Evolutionary conservation across 257 asterid genomes (phyloP).

Genomic region (Rubia yunnanensis): DNA sequence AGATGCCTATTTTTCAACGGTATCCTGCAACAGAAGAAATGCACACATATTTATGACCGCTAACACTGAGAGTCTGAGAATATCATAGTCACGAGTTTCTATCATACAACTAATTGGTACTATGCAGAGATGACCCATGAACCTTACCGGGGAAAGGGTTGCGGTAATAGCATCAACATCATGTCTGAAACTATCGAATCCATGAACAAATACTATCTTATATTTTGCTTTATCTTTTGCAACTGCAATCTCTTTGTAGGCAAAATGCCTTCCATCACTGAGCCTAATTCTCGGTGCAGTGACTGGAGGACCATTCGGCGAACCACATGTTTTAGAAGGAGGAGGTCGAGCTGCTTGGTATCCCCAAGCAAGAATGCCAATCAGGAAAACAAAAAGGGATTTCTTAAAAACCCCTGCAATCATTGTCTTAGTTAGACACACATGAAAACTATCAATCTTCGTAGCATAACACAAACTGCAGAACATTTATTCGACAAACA

Average conservation of each 20-base stretch:
- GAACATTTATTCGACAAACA: too few species aligned
- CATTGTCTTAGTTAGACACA: constrained; percentile 4
- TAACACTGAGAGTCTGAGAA: not conserved
- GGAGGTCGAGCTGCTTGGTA: constrained; percentile 67
- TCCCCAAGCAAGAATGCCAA: constrained; percentile 62
- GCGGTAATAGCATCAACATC: constrained; percentile 26
- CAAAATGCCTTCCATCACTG: constrained; percentile 72
- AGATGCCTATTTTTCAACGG: constrained; percentile 51
- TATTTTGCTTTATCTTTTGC: constrained; percentile 54
- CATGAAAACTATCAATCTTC: too few species aligned
- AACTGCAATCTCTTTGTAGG: constrained; percentile 67
- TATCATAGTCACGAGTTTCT: too few species aligned
- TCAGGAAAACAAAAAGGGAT: constrained; percentile 35
- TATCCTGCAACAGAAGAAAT: constrained; percentile 32
- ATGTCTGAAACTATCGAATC: constrained; percentile 45
- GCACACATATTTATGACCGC: not conserved
- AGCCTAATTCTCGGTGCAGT: constrained; percentile 68
- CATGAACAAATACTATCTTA: constrained; percentile 63
- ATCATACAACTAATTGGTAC: too few species aligned
- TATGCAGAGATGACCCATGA: not conserved
- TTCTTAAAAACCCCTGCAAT: constrained; percentile 61
- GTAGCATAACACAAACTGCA: not conserved
- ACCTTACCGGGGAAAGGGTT: constrained; percentile 42
- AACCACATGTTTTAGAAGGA: constrained; percentile 57
- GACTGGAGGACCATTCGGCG: constrained; percentile 54